Evolutionary conservation across 2,329 filamentous ascomycete species (phyloP).

Genomic region (Colletotrichum truncatum): DNA sequence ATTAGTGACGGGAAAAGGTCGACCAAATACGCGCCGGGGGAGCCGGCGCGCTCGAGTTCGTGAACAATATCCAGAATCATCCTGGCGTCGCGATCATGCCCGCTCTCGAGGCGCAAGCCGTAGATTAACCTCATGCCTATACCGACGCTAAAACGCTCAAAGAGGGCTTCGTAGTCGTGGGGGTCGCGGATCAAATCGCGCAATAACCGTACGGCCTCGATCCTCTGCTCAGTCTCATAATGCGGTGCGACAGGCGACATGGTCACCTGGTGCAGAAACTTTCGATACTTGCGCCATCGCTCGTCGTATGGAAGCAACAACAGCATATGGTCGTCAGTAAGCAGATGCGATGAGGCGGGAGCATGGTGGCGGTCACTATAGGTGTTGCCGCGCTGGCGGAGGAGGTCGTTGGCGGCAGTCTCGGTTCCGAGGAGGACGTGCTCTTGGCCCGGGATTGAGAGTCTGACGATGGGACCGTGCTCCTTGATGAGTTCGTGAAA

Average conservation of each 20-base stretch:
- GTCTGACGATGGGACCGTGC: conserved; percentile 51
- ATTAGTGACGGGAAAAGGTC: conserved; percentile 42
- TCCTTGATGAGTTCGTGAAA: conserved; percentile 46
- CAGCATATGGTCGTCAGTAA: conserved; percentile 38
- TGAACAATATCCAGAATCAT: conserved; percentile 43
- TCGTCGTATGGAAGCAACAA: conserved; percentile 41
- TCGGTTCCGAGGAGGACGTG: conserved; percentile 48
- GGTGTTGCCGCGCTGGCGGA: conserved; percentile 48
- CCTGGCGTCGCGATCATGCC: conserved; percentile 40
- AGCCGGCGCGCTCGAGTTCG: conserved; percentile 44
- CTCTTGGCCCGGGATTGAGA: conserved; percentile 50
- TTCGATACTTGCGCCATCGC: conserved; percentile 15
- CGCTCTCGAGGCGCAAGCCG: conserved; percentile 44
- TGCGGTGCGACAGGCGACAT: conserved; percentile 38
- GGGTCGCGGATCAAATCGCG: conserved; percentile 44
- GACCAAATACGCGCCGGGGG: conserved; percentile 39
- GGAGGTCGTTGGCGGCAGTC: conserved; percentile 50
- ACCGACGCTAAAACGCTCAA: conserved; percentile 50
- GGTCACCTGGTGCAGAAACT: conserved; percentile 40
- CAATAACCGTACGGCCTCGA: conserved; percentile 41
- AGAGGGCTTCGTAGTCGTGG: conserved; percentile 44
- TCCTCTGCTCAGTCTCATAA: conserved; percentile 40
- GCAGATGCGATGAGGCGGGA: conserved; percentile 43
- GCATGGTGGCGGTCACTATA: conserved; percentile 47
- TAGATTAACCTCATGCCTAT: conserved; percentile 50